phyloP scores from a whole-genome alignment of 2,329 filamentous ascomycete genomes.

The Trichoderma koningii region DNA sequence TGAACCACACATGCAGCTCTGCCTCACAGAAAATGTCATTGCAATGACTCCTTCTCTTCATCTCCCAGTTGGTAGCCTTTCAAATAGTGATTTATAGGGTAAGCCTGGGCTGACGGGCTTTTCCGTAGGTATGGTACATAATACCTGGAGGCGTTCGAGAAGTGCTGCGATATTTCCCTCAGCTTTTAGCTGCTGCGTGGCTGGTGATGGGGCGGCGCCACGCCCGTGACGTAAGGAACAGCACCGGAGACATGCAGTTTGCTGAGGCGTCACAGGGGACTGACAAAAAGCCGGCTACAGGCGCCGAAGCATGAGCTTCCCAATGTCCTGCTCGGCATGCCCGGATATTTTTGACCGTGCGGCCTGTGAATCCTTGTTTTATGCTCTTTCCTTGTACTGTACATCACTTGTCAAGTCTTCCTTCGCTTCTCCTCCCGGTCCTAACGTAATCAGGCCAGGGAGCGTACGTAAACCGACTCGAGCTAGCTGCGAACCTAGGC shows the following conservation, averaged over 20 bases:
- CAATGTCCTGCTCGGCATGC: neutral
- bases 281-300: conserved; percentile 16
- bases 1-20: neutral
- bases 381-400: neutral
- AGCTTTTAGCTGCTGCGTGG: conserved; percentile 20
- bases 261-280: neutral
- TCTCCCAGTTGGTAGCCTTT: too few relatives aligned
- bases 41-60: too few relatives aligned
- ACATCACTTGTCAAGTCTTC: neutral
- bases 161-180: conserved; percentile 17
- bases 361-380: neutral
- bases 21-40: neutral
- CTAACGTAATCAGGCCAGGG: conserved; percentile 26
- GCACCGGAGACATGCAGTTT: neutral
- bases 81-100: conserved; percentile 4
- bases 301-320: neutral
- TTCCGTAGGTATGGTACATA: neutral
- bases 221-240: conserved; percentile 21
- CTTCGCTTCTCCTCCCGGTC: conserved; percentile 7
- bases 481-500: conserved; percentile 20
- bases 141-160: neutral
- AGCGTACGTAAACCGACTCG: conserved; percentile 24
- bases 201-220: conserved; percentile 11
- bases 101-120: conserved; percentile 21
- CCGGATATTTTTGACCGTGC: conserved; percentile 17